These are phyloP conservation scores for Catharanthus roseus DNA, from an alignment of 257 asterid species.

Conservation along the genomic window DNA sequence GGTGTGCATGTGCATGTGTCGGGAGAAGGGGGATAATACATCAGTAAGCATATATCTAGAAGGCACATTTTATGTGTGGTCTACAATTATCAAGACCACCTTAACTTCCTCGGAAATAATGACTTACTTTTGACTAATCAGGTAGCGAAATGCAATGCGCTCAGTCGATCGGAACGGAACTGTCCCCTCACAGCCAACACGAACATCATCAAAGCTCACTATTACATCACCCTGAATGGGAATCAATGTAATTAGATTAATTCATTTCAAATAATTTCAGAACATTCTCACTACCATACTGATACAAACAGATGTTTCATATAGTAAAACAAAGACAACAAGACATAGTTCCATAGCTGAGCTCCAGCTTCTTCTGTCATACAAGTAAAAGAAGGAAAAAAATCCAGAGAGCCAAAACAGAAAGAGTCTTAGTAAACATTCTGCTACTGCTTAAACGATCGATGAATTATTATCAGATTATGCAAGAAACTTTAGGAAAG, in stretches of 20 bases:
- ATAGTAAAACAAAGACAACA: background rate
- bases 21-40: background rate
- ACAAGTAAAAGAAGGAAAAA: too few species aligned
- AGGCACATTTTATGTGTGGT: background rate
- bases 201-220: constrained; percentile 80
- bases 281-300: background rate
- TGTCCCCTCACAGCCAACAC: constrained; percentile 92
- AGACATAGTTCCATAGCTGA: background rate
- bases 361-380: too few species aligned
- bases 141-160: constrained; percentile 95
- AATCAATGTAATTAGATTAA: background rate
- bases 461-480: background rate
- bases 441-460: background rate
- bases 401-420: too few species aligned
- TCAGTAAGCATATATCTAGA: background rate
- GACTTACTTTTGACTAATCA: constrained; percentile 57
- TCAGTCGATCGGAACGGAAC: constrained; percentile 88
- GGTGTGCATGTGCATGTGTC: background rate
- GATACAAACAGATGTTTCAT: background rate
- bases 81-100: constrained; percentile 1
- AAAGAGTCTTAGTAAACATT: too few species aligned
- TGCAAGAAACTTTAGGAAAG: constrained; percentile 4
- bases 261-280: background rate
- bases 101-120: background rate
- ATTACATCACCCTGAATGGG: constrained; percentile 83